phyloP scores from a whole-genome alignment of 1,284 basidiomycete genomes.

The Phellinidium pouzarii region DNA sequence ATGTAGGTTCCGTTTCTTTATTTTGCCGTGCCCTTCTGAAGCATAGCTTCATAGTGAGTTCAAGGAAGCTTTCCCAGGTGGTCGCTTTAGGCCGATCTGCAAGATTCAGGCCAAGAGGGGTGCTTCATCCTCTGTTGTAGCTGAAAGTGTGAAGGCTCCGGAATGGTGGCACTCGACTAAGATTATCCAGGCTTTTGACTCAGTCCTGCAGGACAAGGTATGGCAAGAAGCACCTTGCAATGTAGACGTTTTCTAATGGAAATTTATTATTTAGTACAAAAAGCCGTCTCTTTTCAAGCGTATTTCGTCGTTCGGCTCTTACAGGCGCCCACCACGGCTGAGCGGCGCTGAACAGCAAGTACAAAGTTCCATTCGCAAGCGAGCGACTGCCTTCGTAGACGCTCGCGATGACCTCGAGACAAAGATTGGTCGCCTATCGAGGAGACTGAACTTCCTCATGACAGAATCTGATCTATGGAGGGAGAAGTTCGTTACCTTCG shows the following conservation, averaged over 20 bases:
- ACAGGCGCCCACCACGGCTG: conserved; percentile 68
- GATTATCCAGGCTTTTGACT: conserved; percentile 85
- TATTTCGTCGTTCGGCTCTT: conserved; percentile 67
- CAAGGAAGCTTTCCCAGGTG: conserved; percentile 92
- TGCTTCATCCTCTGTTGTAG: conserved; percentile 71
- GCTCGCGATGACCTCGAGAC: conserved; percentile 87
- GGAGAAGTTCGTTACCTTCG: conserved; percentile 87
- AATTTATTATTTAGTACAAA: conserved; percentile 54
- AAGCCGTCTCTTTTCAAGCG: conserved; percentile 86
- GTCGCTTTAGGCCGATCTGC: conserved; percentile 77
- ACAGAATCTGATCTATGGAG: conserved; percentile 85
- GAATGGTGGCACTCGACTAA: conserved; percentile 90
- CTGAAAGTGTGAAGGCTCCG: conserved; percentile 80
- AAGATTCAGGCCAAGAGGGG: conserved; percentile 79
- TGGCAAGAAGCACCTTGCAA: conserved; percentile 16
- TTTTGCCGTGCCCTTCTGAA: conserved; percentile 1
- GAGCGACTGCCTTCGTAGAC: conserved; percentile 87
- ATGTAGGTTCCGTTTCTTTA: conserved; percentile 39
- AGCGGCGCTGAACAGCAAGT: conserved; percentile 76
- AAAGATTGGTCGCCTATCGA: conserved; percentile 77
- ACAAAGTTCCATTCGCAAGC: conserved; percentile 81
- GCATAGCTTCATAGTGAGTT: conserved; percentile 56
- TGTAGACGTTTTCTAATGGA: conserved; percentile 21
- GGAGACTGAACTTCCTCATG: conserved; percentile 85
- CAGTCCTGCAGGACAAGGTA: conserved; percentile 81